Conservation (phyloP, 495 filamentous ascomycete species). For the Penicilliopsis zonata region DNA sequence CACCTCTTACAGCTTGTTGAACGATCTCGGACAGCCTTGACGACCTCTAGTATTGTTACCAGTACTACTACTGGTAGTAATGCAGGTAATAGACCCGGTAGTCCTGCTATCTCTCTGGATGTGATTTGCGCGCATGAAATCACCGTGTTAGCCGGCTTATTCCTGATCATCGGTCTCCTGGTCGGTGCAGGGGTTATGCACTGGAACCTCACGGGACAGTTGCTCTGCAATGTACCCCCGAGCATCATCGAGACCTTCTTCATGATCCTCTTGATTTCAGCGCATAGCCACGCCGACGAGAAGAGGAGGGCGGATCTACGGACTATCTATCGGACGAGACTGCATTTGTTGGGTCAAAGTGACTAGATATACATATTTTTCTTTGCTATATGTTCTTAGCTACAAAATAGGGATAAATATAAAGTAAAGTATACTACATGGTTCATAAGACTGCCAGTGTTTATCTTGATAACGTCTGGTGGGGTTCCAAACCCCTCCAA, state of each 20-base stretch:
- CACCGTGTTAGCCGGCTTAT: slow-evolving; percentile 12
- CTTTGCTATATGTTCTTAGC: too few relatives aligned
- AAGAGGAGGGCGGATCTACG: slow-evolving; percentile 9
- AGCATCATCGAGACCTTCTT: slow-evolving; percentile 29
- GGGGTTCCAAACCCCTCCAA: too few relatives aligned
- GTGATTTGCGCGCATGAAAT: slow-evolving; percentile 12
- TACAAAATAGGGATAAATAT: too few relatives aligned
- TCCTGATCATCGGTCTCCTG: slow-evolving; percentile 16
- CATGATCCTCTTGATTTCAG: slow-evolving; percentile 25
- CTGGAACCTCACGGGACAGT: slow-evolving; percentile 25
- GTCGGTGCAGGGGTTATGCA: slow-evolving; percentile 18
- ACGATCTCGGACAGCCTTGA: too few relatives aligned
- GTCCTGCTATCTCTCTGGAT: slow-evolving; percentile 9
- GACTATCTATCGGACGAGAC: slow-evolving; percentile 12
- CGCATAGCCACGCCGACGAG: slow-evolving; percentile 19
- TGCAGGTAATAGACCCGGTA: slow-evolving; percentile 1
- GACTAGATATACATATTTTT: too few relatives aligned
- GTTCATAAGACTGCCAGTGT: too few relatives aligned
- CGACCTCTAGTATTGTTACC: too few relatives aligned
- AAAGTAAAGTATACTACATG: too few relatives aligned
- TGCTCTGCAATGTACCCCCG: slow-evolving; percentile 28
- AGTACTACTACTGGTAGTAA: too few relatives aligned
- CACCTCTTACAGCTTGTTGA: slow-evolving; percentile 11
- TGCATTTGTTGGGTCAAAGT: neutral
- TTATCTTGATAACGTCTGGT: too few relatives aligned